A percentile compares a stretch with the other conserved stretches of the same genome.
Evolutionary conservation across 768 basidiomycete genomes (phyloP).

Genomic region (Panellus pusillus): DNA sequence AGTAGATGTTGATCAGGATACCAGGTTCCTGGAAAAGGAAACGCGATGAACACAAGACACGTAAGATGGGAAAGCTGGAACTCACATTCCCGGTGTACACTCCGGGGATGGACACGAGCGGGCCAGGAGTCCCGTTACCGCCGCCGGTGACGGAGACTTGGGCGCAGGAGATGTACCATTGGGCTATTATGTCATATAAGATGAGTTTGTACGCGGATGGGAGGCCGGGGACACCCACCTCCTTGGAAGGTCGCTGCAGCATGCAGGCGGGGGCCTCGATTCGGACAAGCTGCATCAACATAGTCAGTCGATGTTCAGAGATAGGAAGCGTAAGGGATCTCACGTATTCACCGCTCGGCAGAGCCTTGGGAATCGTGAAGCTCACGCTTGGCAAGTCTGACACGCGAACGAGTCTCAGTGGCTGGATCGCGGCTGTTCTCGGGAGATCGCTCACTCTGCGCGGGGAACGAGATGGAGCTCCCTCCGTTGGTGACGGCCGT

Average conservation of each 20-base stretch:
- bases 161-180: slow-evolving; percentile 39
- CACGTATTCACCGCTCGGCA: slow-evolving; percentile 41
- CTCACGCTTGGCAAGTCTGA: slow-evolving; percentile 31
- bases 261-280: slow-evolving; percentile 48
- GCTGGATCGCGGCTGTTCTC: not conserved
- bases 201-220: not conserved
- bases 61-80: not conserved
- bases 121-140: slow-evolving; percentile 37
- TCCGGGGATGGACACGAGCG: slow-evolving; percentile 37
- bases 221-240: slow-evolving; percentile 27
- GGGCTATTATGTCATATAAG: slow-evolving; percentile 18
- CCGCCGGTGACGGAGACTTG: slow-evolving; percentile 43
- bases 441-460: slow-evolving; percentile 31
- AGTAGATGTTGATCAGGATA: slow-evolving; percentile 35
- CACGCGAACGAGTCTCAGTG: not conserved
- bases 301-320: not conserved
- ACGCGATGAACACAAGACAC: not conserved
- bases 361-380: slow-evolving; percentile 37
- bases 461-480: slow-evolving; percentile 45
- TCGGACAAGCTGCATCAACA: slow-evolving; percentile 31
- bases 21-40: slow-evolving; percentile 13
- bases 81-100: slow-evolving; percentile 34
- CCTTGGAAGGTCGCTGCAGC: slow-evolving; percentile 39
- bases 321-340: not conserved
- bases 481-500: slow-evolving; percentile 48